phyloP scores from a whole-genome alignment of 2,329 filamentous ascomycete species.

The Magnaporthiopsis rhizophila region DNA sequence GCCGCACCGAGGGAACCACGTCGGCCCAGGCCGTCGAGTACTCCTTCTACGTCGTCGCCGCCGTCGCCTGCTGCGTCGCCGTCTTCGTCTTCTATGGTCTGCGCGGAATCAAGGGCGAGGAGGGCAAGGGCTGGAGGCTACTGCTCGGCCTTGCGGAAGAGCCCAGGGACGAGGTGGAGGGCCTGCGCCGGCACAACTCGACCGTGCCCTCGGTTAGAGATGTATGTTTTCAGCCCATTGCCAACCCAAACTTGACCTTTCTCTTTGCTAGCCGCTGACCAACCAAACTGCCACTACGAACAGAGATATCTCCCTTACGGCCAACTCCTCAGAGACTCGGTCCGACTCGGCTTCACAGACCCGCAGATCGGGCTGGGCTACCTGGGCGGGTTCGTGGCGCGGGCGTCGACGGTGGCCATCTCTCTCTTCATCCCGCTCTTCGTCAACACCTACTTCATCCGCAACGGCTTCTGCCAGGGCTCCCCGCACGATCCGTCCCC shows the following conservation, averaged over 20 bases:
- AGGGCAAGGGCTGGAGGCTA: slow-evolving; percentile 63
- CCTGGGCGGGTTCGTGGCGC: slow-evolving; percentile 86
- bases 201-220: neutral
- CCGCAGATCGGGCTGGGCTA: slow-evolving; percentile 79
- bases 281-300: neutral
- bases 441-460: slow-evolving; percentile 84
- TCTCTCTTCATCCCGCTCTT: slow-evolving; percentile 91
- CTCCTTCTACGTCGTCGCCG: slow-evolving; percentile 81
- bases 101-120: slow-evolving; percentile 60
- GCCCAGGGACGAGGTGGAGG: neutral
- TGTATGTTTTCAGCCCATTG: neutral
- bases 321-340: slow-evolving; percentile 51
- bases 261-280: neutral
- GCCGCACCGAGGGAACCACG: slow-evolving; percentile 60
- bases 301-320: slow-evolving; percentile 40
- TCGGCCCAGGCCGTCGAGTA: slow-evolving; percentile 68
- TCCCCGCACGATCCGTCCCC: slow-evolving; percentile 55
- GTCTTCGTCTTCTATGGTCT: slow-evolving; percentile 73
- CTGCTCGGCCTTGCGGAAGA: slow-evolving; percentile 34
- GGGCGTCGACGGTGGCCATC: slow-evolving; percentile 90
- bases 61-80: slow-evolving; percentile 63
- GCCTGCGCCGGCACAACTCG: neutral
- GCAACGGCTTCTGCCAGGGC: slow-evolving; percentile 68
- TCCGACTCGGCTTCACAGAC: slow-evolving; percentile 66
- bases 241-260: neutral